Base-by-base conservation (phyloP, 257 asterid species). In the Coffea canephora region DNA sequence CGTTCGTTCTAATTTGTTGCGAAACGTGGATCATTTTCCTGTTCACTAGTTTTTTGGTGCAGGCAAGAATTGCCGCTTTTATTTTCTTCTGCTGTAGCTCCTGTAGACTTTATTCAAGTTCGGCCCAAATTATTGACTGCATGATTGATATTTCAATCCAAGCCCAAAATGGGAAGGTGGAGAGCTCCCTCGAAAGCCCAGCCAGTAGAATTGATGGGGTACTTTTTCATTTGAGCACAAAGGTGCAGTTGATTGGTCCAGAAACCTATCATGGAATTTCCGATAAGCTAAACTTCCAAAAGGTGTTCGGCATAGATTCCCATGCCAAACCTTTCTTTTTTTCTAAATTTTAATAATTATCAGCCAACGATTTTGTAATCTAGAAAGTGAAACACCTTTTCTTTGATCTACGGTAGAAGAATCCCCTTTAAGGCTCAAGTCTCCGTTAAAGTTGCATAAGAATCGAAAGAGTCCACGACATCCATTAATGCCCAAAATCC, bases 301-400 rank as follows among this genome's bases (percentile, higher is more conserved):
- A 78, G 76, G 76, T 69, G 70, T 36, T 54, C 3, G 81, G 76
- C 76, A 78, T 52, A 52, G 81, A 69, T 78, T 69, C 76, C 55
- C 67, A 69, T 61, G 23, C 66, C 74, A 78, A 41, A 75, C 41
- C 52, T 36, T 75, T 18, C 52, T 36, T 75, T 18, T 57, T 21
- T 11, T 15, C 19, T 31, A 19, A 21, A 2, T n/a, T 49, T 18
- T 46, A 13, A 5, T 64, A 31, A 31, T 31, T 31, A 64, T 25
- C 41, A 11, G 39, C 41, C 69, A 64, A 64, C 5, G 69, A 64
- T 12, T 10, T 73, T 36, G 49, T 19, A 59, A 27, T 46, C 70
- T 18, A 27, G 12, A 69, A 78, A 54, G 81, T 52, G 69, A 45
- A 68, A 50, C 75, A 66, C 4, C 71, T 75, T 76, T 62, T 52